A percentile compares a stretch with the other conserved stretches of the same genome.
phyloP scores from a whole-genome alignment of 1,139 yeast genomes.

The Wickerhamiella infanticola region DNA sequence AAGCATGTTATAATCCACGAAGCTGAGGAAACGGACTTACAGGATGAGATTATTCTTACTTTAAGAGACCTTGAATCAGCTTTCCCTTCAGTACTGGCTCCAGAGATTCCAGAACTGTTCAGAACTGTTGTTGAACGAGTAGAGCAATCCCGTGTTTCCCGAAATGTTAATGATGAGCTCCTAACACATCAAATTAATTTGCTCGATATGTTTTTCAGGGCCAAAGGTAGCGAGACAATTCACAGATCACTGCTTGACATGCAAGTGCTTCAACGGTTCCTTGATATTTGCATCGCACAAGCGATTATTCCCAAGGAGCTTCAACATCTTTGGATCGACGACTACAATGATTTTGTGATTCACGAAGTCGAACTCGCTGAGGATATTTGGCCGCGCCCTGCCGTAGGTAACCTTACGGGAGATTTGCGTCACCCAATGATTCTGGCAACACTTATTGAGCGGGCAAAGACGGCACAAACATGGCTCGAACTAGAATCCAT shows the following conservation, averaged over 20 bases:
- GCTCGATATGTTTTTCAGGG: background rate
- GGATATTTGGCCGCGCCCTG: slow-evolving; percentile 20
- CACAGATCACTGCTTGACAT: slow-evolving; percentile 4
- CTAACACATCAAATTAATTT: slow-evolving; percentile 1
- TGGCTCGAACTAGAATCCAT: slow-evolving; percentile 14
- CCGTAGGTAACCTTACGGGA: slow-evolving; percentile 14
- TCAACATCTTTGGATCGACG: slow-evolving; percentile 30
- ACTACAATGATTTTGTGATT: slow-evolving; percentile 54
- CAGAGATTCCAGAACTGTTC: slow-evolving; percentile 12
- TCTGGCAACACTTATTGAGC: slow-evolving; percentile 3
- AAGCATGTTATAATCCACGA: slow-evolving; percentile 5
- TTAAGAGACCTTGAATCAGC: slow-evolving; percentile 20
- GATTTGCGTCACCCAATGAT: slow-evolving; percentile 9
- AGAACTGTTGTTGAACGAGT: slow-evolving; percentile 7
- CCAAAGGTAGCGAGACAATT: background rate
- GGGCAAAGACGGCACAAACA: background rate
- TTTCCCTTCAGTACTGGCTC: slow-evolving; percentile 16
- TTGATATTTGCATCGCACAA: slow-evolving; percentile 11
- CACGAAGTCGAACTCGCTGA: slow-evolving; percentile 51
- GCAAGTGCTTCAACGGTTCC: slow-evolving; percentile 7
- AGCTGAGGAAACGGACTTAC: slow-evolving; percentile 8
- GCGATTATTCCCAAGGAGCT: slow-evolving; percentile 21
- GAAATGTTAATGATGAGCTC: slow-evolving; percentile 1
- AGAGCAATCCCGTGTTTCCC: slow-evolving; percentile 2
- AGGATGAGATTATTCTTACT: slow-evolving; percentile 15